phyloP scores from a whole-genome alignment of 148 eudicot species.

The Silene uniflora region DNA sequence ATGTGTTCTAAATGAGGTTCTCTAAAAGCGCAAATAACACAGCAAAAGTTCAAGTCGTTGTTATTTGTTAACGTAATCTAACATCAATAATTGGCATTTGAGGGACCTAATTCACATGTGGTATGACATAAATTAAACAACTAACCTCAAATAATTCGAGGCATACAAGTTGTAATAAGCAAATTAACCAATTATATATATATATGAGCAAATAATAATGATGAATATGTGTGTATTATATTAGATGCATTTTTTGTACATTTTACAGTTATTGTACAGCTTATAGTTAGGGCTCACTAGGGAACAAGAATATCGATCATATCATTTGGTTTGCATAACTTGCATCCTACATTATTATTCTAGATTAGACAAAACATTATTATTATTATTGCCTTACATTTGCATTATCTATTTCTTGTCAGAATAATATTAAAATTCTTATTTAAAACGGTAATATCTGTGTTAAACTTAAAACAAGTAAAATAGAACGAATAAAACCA shows the following conservation, averaged over 20 bases:
- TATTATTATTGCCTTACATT: slow-evolving; percentile 19
- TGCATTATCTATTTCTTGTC: background rate
- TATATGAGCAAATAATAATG: slow-evolving; percentile 7
- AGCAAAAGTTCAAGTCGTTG: no score
- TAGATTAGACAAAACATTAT: background rate
- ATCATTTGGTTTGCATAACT: slow-evolving; percentile 18
- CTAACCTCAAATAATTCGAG: background rate
- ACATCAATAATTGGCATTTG: no score
- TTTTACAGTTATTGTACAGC: slow-evolving; percentile 23
- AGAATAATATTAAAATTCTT: no score
- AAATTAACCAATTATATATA: slow-evolving; percentile 8
- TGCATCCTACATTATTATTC: slow-evolving; percentile 19
- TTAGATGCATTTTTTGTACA: slow-evolving; percentile 15
- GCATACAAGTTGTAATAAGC: slow-evolving; percentile 10
- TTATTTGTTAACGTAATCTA: no score
- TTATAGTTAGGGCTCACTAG: slow-evolving; percentile 22
- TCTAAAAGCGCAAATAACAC: no score
- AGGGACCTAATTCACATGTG: no score
- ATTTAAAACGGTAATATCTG: no score
- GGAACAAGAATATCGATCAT: slow-evolving; percentile 26
- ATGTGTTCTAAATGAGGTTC: no score
- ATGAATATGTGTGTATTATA: slow-evolving; percentile 8
- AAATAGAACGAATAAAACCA: no score
- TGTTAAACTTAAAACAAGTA: no score
- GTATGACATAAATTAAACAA: no score